Conservation (phyloP, 345 rosid genomes). For the Xanthoceras sorbifolium region DNA sequence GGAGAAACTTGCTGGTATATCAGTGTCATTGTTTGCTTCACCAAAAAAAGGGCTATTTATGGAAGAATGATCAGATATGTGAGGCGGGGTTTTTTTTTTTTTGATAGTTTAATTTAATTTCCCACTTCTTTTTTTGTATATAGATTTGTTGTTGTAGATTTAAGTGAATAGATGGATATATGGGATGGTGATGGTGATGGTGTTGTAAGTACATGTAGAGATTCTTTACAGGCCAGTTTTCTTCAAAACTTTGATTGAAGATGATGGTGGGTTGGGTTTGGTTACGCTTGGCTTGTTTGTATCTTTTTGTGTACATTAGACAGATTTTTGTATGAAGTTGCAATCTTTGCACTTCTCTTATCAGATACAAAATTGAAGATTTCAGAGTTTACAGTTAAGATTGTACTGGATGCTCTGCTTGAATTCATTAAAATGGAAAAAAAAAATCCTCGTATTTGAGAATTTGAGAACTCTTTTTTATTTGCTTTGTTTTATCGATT, state of each 20-base stretch:
- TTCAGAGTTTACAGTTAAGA: slow-evolving; percentile 2
- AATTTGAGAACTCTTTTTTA: not conserved
- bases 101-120: not conserved
- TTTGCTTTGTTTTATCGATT: not conserved
- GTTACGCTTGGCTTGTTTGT: slow-evolving; percentile 32
- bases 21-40: slow-evolving; percentile 55
- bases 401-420: slow-evolving; percentile 3
- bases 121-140: slow-evolving; percentile 7
- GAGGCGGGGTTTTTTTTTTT: not conserved
- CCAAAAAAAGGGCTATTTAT: slow-evolving; percentile 24
- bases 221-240: slow-evolving; percentile 28
- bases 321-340: slow-evolving; percentile 20
- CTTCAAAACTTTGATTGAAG: slow-evolving; percentile 41
- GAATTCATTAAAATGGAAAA: slow-evolving; percentile 2
- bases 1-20: slow-evolving; percentile 47
- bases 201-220: slow-evolving; percentile 19
- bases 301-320: slow-evolving; percentile 29
- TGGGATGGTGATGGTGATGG: not conserved
- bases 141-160: slow-evolving; percentile 32
- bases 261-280: not conserved
- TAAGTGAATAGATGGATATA: not conserved
- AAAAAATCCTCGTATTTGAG: slow-evolving; percentile 2
- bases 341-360: slow-evolving; percentile 20
- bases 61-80: not conserved
- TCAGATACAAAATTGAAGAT: slow-evolving; percentile 11